Evolutionary conservation across 73 alveolate genomes (phyloP).

Genomic region (Loxodes magnus): DNA sequence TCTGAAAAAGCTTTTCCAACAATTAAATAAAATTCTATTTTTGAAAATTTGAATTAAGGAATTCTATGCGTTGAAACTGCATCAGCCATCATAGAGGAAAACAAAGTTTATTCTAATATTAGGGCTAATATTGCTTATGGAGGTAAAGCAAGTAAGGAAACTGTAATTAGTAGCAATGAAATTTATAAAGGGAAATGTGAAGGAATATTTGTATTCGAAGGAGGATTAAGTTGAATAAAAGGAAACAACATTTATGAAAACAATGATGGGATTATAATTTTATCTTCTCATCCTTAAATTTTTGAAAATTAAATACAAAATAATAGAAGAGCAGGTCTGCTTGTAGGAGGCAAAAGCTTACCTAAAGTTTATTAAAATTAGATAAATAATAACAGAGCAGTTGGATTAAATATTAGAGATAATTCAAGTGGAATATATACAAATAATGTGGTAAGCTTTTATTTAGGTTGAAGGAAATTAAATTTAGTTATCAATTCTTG

Average conservation of each 20-base stretch:
- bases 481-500: conserved; percentile 4
- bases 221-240: conserved; percentile 66
- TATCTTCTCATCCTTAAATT: conserved; percentile 61
- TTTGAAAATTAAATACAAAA: conserved; percentile 66
- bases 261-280: conserved; percentile 85
- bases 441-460: conserved; percentile 27
- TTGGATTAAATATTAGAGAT: conserved; percentile 54
- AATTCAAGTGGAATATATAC: conserved; percentile 19
- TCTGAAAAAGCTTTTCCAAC: conserved; percentile 61
- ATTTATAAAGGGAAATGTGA: conserved; percentile 80
- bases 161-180: conserved; percentile 64
- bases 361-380: conserved; percentile 51
- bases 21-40: conserved; percentile 54
- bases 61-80: conserved; percentile 81
- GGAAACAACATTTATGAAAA: conserved; percentile 80
- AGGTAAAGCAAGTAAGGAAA: conserved; percentile 73
- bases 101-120: conserved; percentile 68
- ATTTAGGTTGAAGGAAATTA: background rate
- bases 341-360: conserved; percentile 56
- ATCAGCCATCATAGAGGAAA: conserved; percentile 76
- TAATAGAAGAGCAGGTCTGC: conserved; percentile 78
- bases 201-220: conserved; percentile 80
- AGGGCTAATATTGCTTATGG: conserved; percentile 96
- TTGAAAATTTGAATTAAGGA: conserved; percentile 79
- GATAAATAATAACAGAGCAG: conserved; percentile 32